Percentiles rank a stretch among this genome's conserved stretches.
phyloP scores from a whole-genome alignment of 2,329 filamentous ascomycete genomes.

The Paecilomyces fulvus region DNA sequence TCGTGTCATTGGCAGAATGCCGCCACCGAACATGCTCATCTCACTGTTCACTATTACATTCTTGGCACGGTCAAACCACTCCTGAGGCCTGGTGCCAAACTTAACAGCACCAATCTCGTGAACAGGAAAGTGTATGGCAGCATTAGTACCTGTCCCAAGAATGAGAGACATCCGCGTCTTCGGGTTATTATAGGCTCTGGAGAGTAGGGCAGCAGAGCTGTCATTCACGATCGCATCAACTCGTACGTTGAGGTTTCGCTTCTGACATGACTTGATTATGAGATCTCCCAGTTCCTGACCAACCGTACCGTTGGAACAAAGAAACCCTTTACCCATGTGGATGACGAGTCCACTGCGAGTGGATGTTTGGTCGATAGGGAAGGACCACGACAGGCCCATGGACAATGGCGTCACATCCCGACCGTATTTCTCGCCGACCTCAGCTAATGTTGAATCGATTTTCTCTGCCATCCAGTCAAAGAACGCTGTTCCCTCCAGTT shows the following conservation, averaged over 20 bases:
- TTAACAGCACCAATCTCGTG: conserved; percentile 46
- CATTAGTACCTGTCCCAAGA: conserved; percentile 57
- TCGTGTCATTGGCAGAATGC: conserved; percentile 49
- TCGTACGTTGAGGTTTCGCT: conserved; percentile 47
- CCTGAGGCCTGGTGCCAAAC: conserved; percentile 46
- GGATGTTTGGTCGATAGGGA: conserved; percentile 58
- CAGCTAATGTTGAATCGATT: conserved; percentile 46
- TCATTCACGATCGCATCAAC: conserved; percentile 59
- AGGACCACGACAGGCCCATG: conserved; percentile 59
- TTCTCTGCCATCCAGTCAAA: conserved; percentile 60
- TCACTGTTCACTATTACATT: conserved; percentile 59
- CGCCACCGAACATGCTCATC: conserved; percentile 55
- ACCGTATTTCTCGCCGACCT: conserved; percentile 32
- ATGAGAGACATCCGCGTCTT: conserved; percentile 56
- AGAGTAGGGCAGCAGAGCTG: conserved; percentile 52
- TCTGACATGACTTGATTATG: conserved; percentile 50
- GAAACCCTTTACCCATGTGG: conserved; percentile 59
- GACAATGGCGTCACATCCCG: conserved; percentile 35
- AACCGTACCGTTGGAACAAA: conserved; percentile 50
- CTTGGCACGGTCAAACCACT: conserved; percentile 49
- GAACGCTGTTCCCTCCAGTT: conserved; percentile 48
- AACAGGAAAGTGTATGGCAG: conserved; percentile 53
- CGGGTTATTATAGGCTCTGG: conserved; percentile 53
- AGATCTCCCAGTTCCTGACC: conserved; percentile 53
- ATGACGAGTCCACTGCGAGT: conserved; percentile 48